These are phyloP conservation scores for Pyricularia sp. DNA, from an alignment of 2,329 filamentous ascomycete species.

Conservation along the genomic window DNA sequence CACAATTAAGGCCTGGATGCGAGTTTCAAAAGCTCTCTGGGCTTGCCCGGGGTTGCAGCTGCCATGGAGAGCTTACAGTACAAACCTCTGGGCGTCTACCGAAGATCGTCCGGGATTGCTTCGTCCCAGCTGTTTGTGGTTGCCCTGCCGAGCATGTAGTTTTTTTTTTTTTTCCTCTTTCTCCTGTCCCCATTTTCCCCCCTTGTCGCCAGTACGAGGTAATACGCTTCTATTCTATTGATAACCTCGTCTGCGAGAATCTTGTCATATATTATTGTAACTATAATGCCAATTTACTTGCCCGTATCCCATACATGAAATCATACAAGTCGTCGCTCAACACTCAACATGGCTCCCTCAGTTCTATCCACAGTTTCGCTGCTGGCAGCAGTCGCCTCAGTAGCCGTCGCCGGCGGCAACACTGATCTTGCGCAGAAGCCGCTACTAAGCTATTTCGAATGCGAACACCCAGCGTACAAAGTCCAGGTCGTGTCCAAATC, in stretches of 20 bases:
- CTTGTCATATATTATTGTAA: not conserved
- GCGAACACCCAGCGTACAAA: conserved; percentile 23
- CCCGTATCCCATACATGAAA: not conserved
- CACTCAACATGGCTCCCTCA: not conserved
- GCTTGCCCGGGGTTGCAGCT: not conserved
- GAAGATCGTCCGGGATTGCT: not conserved
- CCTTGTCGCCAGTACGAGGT: not conserved
- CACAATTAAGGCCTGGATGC: not conserved
- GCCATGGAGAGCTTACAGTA: not conserved
- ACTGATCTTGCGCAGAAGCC: conserved; percentile 4
- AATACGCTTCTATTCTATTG: not conserved
- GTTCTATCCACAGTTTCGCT: not conserved
- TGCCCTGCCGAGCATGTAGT: not conserved
- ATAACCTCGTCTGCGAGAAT: not conserved
- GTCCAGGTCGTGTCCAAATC: conserved; percentile 35
- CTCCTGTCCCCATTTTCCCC: not conserved
- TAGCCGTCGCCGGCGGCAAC: not conserved
- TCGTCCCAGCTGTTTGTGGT: not conserved
- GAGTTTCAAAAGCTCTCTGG: not conserved
- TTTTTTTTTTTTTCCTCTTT: not conserved
- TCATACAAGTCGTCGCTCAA: not conserved
- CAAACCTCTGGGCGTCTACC: not conserved
- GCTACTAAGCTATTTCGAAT: conserved; percentile 4
- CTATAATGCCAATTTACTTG: not conserved
- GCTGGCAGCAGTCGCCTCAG: conserved; percentile 1